Evolutionary conservation across 1,139 yeast species (phyloP).

Genomic region (Pichia sp.): DNA sequence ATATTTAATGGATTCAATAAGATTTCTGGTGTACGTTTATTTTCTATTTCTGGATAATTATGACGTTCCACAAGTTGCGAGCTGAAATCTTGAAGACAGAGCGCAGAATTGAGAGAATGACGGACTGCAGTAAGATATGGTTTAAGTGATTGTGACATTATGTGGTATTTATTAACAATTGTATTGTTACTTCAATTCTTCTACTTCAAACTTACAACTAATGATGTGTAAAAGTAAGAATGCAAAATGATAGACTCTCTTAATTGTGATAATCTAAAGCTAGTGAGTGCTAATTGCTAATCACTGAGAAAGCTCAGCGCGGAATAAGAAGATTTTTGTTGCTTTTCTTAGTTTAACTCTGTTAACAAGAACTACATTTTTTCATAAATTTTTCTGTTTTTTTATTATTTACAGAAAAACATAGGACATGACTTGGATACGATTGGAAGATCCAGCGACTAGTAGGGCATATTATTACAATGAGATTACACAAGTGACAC

Average conservation of each 20-base stretch:
- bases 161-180: background rate
- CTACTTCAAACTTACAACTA: too few species aligned
- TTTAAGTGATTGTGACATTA: constrained; percentile 81
- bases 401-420: too few species aligned
- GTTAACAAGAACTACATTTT: background rate
- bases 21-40: constrained; percentile 72
- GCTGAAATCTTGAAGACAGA: constrained; percentile 88
- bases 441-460: constrained; percentile 59
- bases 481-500: constrained; percentile 56
- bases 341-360: too few species aligned
- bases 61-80: constrained; percentile 96
- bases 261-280: too few species aligned
- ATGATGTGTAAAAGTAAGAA: too few species aligned
- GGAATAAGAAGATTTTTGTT: too few species aligned
- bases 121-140: constrained; percentile 95
- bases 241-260: too few species aligned
- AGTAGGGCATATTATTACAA: constrained; percentile 63
- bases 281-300: too few species aligned
- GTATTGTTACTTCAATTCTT: too few species aligned
- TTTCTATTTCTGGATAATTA: constrained; percentile 95
- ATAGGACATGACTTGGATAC: constrained; percentile 47
- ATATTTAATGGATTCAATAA: constrained; percentile 84
- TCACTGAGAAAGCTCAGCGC: too few species aligned
- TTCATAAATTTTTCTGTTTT: background rate
- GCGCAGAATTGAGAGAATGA: constrained; percentile 90